Base-by-base conservation (phyloP, 176 grass and related monocot genomes). In the Ensete ventricosum region DNA sequence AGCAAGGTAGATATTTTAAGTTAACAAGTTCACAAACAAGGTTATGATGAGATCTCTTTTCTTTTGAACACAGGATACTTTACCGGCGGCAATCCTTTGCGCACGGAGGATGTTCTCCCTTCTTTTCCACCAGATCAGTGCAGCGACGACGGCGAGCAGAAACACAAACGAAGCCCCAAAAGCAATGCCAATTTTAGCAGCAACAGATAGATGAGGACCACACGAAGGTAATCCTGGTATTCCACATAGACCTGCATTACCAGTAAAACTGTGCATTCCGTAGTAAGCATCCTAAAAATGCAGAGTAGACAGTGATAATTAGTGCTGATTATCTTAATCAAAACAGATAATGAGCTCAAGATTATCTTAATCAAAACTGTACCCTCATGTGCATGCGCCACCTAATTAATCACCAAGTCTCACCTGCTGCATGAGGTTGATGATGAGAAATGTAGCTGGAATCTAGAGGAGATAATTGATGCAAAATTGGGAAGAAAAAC, bases 41-140 rank as follows among this genome's bases (percentile, higher is more conserved):
- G 9, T 3, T 25, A 24, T 67, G 17, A 67, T 29, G 8, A 67
- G 24, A 16, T 19, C 9, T 69, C 67, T 50, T 70, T 70, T 43
- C 9, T 76, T 83, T 54, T 62, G 10, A 53, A 70, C 13, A 14
- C 62, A 73, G 19, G n/a, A 20, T 2, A 64, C 76, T 87, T 87
- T 83, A 91, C 95, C 90, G 55, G 95, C 90, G 58, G 90, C 82
- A 54, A 73, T 55, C 51, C 82, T 99, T 78, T 89, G 78, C 2
- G 85, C 88, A 19, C 90, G 95, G 62, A 93, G 83, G 78, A 99
- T 91, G 76, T 99, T 99, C 66, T 99, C 86, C 64, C 95, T 87
- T 77, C 90, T 86, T 74, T 94, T 99, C 90, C 90, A 94, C 88
- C 90, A 99, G 77, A 88, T 85, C 2, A 91, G 85, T 9, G 74